phyloP scores from a whole-genome alignment of 31 red algal genomes.

The Odonthalia washingtoniensis region DNA sequence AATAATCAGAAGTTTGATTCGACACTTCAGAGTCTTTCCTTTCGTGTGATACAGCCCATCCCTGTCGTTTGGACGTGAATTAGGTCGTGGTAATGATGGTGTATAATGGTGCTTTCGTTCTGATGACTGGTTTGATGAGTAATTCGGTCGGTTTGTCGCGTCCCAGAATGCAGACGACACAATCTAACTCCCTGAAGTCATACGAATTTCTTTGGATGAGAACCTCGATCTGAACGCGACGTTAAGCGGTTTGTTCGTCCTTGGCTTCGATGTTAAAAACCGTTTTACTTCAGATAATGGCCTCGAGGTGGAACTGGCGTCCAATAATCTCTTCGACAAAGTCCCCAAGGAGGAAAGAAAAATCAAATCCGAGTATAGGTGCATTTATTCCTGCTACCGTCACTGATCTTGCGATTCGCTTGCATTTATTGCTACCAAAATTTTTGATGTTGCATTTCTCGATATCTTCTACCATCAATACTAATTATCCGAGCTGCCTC shows the following conservation, averaged over 20 bases:
- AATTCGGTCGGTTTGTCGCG: background rate
- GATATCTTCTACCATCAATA: constrained; percentile 11
- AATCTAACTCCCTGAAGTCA: background rate
- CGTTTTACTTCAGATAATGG: background rate
- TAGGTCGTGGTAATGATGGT: no score
- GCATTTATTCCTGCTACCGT: constrained; percentile 9
- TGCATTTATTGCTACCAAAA: background rate
- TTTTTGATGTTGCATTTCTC: background rate
- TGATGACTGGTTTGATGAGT: no score
- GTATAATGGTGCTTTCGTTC: no score
- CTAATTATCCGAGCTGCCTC: constrained; percentile 15
- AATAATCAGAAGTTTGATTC: no score
- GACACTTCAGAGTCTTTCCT: no score
- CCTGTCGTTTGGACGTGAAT: no score
- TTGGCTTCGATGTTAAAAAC: background rate
- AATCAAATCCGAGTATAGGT: constrained; percentile 11
- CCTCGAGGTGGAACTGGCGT: no score
- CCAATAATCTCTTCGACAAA: background rate
- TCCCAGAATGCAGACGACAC: background rate
- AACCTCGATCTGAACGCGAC: background rate
- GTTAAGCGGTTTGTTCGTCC: background rate
- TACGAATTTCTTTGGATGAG: background rate
- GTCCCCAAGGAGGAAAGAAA: background rate
- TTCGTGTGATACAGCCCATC: no score
- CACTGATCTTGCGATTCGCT: constrained; percentile 1